A percentile compares a stretch with the other conserved stretches of the same genome.
These are phyloP conservation scores for Haplosporangium sp. DNA, from an alignment of 371 early-diverging fungal species.

Conservation along the genomic window DNA sequence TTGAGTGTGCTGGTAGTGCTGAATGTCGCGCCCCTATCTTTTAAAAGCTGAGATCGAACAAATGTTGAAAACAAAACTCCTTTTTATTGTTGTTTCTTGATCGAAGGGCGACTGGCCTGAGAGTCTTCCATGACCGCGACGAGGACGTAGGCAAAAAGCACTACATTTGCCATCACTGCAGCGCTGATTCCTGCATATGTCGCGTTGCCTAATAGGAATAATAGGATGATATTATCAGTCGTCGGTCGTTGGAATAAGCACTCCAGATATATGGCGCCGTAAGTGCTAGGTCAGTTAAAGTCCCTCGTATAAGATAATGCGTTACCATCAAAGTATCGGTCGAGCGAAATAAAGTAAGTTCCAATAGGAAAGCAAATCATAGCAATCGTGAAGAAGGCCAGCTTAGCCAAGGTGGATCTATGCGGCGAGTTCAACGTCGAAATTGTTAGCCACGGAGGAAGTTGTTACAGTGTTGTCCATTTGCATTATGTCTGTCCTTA, in stretches of 20 bases:
- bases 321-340: conserved; percentile 60
- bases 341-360: conserved; percentile 57
- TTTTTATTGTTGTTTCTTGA: conserved; percentile 53
- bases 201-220: conserved; percentile 54
- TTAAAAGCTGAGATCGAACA: background rate
- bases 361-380: conserved; percentile 59
- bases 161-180: conserved; percentile 59
- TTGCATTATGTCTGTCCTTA: background rate
- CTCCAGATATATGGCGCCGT: too few species aligned
- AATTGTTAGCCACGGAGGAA: background rate
- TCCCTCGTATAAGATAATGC: background rate
- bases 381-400: conserved; percentile 59
- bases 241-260: too few species aligned
- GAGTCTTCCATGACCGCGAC: conserved; percentile 59
- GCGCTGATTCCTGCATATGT: conserved; percentile 63
- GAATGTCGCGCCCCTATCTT: background rate
- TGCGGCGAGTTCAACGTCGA: too few species aligned
- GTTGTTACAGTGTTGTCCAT: background rate
- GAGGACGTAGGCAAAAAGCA: conserved; percentile 58
- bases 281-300: too few species aligned
- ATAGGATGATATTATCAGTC: too few species aligned
- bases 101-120: conserved; percentile 13
- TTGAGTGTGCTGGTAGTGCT: too few species aligned
- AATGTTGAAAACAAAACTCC: too few species aligned
- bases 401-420: conserved; percentile 54